phyloP scores from a whole-genome alignment of 2,329 filamentous ascomycete genomes.

The Alternaria arbusti region DNA sequence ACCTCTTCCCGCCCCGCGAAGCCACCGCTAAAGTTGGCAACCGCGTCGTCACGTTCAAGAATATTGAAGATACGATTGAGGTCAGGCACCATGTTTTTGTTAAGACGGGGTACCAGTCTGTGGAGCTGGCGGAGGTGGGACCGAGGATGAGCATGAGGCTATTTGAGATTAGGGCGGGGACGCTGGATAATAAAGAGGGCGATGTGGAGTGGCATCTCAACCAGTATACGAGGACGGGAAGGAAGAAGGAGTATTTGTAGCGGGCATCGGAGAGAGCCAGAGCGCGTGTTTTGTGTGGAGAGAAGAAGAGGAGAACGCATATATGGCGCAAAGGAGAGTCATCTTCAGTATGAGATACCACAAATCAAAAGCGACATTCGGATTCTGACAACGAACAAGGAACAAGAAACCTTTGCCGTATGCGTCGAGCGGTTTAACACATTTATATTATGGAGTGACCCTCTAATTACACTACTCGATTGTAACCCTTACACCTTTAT shows the following conservation, averaged over 20 bases:
- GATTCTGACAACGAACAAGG: background rate
- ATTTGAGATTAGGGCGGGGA: conserved; percentile 91
- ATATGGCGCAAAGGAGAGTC: background rate
- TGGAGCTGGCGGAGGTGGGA: conserved; percentile 59
- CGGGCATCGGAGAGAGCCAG: background rate
- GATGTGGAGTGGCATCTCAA: conserved; percentile 97
- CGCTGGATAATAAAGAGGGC: conserved; percentile 90
- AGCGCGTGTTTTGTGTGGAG: background rate
- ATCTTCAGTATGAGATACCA: background rate
- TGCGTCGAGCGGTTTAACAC: background rate
- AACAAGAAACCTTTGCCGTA: accelerated
- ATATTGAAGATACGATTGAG: conserved; percentile 86
- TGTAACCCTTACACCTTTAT: conserved; percentile 28
- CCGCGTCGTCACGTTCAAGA: conserved; percentile 77
- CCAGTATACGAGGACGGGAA: conserved; percentile 90
- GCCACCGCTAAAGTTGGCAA: conserved; percentile 79
- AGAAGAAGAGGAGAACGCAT: background rate
- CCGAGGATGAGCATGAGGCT: conserved; percentile 96
- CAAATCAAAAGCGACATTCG: background rate
- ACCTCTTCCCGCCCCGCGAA: conserved; percentile 90
- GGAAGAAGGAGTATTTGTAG: conserved; percentile 93
- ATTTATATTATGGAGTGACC: accelerated
- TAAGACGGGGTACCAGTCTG: conserved; percentile 85
- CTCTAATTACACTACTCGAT: background rate
- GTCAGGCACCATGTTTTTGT: conserved; percentile 95